These are phyloP conservation scores for Pseudohyphozyma bogoriensis DNA, from an alignment of 768 basidiomycete species.

Conservation along the genomic window DNA sequence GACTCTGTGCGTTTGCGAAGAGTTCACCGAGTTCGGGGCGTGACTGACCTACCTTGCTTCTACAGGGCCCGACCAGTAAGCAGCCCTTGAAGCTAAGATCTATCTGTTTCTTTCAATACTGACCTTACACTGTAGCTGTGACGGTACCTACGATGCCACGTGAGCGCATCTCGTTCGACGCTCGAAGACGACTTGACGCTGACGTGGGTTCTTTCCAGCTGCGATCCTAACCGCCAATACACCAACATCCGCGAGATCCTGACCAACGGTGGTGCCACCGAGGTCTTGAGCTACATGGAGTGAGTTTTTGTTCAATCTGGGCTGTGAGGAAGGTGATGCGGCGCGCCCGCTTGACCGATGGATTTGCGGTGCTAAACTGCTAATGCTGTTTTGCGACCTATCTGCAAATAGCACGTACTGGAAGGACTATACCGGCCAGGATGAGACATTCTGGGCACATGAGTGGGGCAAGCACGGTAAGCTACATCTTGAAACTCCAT, in stretches of 20 bases:
- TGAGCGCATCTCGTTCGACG: neutral
- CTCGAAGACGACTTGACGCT: conserved; percentile 24
- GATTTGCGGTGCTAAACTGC: no score
- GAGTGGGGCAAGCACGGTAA: conserved; percentile 31
- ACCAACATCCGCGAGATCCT: conserved; percentile 34
- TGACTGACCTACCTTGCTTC: neutral
- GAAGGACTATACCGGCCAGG: conserved; percentile 32
- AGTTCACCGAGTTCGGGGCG: neutral
- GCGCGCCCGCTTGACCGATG: no score
- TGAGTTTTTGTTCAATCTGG: neutral
- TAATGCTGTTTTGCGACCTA: no score
- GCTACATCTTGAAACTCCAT: neutral
- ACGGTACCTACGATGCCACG: neutral
- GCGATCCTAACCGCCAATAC: conserved; percentile 33
- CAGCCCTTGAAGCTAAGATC: neutral
- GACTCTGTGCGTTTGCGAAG: neutral
- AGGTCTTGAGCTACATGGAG: conserved; percentile 33
- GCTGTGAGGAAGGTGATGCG: no score
- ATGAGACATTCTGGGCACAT: conserved; percentile 37
- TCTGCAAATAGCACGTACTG: conserved; percentile 31
- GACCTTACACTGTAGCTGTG: neutral
- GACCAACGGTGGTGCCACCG: conserved; percentile 13
- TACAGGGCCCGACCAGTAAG: no score
- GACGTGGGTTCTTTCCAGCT: conserved; percentile 33
- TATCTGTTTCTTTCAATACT: neutral